These are phyloP conservation scores for Starmerella sp. DNA, from an alignment of 805 yeast species.

Conservation along the genomic window DNA sequence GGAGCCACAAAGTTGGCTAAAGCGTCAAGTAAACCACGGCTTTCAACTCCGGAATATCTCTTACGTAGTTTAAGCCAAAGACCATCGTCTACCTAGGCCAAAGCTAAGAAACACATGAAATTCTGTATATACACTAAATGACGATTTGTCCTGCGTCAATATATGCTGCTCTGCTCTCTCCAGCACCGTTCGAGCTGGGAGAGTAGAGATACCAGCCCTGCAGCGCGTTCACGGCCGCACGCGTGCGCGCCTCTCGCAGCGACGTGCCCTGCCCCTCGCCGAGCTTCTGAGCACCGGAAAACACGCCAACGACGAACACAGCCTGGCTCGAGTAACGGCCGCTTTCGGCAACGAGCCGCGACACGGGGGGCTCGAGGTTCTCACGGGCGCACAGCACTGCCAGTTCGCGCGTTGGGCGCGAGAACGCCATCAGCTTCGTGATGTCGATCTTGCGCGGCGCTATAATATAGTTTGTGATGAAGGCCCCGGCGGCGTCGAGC, in stretches of 20 bases:
- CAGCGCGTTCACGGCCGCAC: constrained; percentile 84
- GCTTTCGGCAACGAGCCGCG: constrained; percentile 80
- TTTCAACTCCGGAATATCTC: too few relatives aligned
- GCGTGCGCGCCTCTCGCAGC: constrained; percentile 77
- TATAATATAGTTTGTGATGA: constrained; percentile 63
- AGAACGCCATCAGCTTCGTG: constrained; percentile 62
- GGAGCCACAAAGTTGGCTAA: too few relatives aligned
- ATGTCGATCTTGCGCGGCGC: constrained; percentile 68
- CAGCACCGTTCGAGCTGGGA: constrained; percentile 36
- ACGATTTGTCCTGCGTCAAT: constrained; percentile 25
- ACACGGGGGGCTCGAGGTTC: constrained; percentile 59
- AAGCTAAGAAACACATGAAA: background rate
- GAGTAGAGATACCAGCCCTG: constrained; percentile 86
- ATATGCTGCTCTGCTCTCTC: constrained; percentile 18
- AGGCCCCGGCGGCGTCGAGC: constrained; percentile 49
- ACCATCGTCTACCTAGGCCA: background rate
- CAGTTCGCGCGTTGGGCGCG: constrained; percentile 76
- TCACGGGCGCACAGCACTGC: constrained; percentile 67
- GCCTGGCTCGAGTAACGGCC: constrained; percentile 81
- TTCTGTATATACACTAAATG: constrained; percentile 14
- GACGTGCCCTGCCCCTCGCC: constrained; percentile 95
- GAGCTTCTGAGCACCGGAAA: constrained; percentile 66
- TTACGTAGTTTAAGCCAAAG: background rate
- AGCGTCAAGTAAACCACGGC: too few relatives aligned
- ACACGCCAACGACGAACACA: constrained; percentile 82